Evolutionary conservation across 345 rosid species (phyloP).

Genomic region (Pistacia vera): DNA sequence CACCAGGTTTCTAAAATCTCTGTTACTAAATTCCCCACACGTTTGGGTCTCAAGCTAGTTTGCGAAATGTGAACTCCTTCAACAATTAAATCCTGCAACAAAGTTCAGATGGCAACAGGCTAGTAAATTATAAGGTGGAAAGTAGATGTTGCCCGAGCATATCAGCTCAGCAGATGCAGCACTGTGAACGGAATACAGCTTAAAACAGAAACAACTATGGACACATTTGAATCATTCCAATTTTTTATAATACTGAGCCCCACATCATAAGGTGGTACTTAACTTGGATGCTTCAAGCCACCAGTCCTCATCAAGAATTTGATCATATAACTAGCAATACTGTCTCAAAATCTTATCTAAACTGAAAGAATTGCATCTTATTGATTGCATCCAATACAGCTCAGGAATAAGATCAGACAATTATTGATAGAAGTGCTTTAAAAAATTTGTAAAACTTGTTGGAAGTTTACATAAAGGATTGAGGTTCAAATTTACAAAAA

Average conservation of each 20-base stretch:
- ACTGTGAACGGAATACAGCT: not conserved
- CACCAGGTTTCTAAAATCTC: not conserved
- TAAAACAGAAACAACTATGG: not conserved
- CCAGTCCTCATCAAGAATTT: not conserved
- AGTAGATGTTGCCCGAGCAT: not conserved
- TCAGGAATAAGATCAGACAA: no score
- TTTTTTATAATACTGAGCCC: not conserved
- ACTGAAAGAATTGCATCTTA: no score
- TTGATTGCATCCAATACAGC: no score
- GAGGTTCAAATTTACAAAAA: no score
- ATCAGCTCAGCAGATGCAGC: not conserved
- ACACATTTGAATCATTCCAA: not conserved
- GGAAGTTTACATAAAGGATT: no score
- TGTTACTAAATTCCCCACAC: not conserved
- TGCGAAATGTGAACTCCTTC: slow-evolving; percentile 3
- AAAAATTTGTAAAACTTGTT: no score
- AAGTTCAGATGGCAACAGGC: not conserved
- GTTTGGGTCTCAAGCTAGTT: not conserved
- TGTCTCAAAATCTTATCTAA: not conserved
- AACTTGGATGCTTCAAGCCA: not conserved
- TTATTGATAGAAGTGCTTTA: no score
- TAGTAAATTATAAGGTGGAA: not conserved
- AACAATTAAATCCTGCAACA: slow-evolving; percentile 4
- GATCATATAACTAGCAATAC: not conserved
- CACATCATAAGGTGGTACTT: not conserved